Evolutionary conservation across 2,329 filamentous ascomycete genomes (phyloP), one percentile per base, ranked within the genome.

Genomic region (Epichloe festucae): DNA sequence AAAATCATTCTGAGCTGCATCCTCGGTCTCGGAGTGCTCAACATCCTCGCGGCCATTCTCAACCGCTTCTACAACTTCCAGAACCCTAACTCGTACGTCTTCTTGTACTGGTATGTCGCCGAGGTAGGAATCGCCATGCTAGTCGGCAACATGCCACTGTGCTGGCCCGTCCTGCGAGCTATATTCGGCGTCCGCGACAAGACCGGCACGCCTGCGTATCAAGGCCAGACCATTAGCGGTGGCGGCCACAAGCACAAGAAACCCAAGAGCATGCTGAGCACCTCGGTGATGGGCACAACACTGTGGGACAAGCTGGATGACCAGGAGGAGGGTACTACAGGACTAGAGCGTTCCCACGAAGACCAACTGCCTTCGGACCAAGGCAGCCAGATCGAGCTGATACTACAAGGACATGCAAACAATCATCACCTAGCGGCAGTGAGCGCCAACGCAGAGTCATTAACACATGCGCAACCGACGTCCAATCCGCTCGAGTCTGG

Each of bases 21-120:
- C 34, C 82, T 84, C 60, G 67, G 72, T 2, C 67, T 83, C 2
- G 80, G 80, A 1, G 59, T 75, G 3, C 75, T 79, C 54, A 68
- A 69, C 45, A 78, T 83, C 48, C 64, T 82, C 14, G 75, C 76
- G 17, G 76, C 78, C 11, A 71, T 76, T 5, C 65, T 83, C 15
- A 82, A 81, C 65, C 80, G 81, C 54, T 78, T 79, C 59, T 81
- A 80, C 64, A 79, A 76, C 44, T 81, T 83, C 54, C 72, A 66
- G 15, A 64, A 77, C 19, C 76, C 76, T 0, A 81, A 78, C 60
- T 76, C 75, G 3, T 66, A 68, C 14, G 63, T 74, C 39, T 83
- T 79, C 69, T 72, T 79, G 0, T 74, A 74, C 56, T 83, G 79
- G 78, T 80, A 81, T 56, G 72, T 79, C 8, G 72, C 77, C 31